Conservation (phyloP, 148 eudicot species). For the Amaranthus cruentus region DNA sequence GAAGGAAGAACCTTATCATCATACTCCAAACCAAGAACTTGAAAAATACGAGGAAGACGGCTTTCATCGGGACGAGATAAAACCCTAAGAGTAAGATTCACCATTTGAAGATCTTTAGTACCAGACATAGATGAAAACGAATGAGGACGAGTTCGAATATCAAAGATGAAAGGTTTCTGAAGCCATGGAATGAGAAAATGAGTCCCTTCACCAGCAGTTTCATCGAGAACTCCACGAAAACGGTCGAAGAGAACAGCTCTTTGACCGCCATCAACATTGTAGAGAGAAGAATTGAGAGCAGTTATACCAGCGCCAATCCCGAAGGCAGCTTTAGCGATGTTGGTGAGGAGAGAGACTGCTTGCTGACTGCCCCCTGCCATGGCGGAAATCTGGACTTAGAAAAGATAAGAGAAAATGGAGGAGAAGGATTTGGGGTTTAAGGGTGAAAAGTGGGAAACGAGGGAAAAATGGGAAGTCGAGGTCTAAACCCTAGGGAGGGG, state of each 20-base stretch:
- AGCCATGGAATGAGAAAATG: conserved; percentile 85
- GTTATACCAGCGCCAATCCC: conserved; percentile 49
- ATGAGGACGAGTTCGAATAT: conserved; percentile 85
- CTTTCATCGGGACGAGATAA: conserved; percentile 65
- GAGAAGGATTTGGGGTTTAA: conserved; percentile 6
- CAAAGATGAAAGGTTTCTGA: conserved; percentile 78
- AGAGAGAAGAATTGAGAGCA: conserved; percentile 57
- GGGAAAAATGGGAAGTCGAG: neutral
- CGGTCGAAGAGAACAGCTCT: conserved; percentile 94
- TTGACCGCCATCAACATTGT: conserved; percentile 92
- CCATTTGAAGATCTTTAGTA: conserved; percentile 96
- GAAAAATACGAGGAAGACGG: conserved; percentile 50
- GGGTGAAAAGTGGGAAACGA: neutral
- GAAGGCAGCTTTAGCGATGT: conserved; percentile 46
- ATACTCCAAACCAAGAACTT: conserved; percentile 62
- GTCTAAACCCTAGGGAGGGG: neutral
- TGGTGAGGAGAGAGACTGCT: conserved; percentile 34
- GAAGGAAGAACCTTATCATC: conserved; percentile 92
- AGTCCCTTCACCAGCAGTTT: conserved; percentile 79
- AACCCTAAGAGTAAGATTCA: conserved; percentile 75
- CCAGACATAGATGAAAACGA: conserved; percentile 76
- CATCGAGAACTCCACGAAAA: conserved; percentile 61
- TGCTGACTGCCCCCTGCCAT: conserved; percentile 30
- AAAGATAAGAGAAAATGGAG: neutral
- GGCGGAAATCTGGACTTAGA: neutral